Conservation (phyloP, 2,329 filamentous ascomycete genomes). For the Mycosphaerelloides madeirae region DNA sequence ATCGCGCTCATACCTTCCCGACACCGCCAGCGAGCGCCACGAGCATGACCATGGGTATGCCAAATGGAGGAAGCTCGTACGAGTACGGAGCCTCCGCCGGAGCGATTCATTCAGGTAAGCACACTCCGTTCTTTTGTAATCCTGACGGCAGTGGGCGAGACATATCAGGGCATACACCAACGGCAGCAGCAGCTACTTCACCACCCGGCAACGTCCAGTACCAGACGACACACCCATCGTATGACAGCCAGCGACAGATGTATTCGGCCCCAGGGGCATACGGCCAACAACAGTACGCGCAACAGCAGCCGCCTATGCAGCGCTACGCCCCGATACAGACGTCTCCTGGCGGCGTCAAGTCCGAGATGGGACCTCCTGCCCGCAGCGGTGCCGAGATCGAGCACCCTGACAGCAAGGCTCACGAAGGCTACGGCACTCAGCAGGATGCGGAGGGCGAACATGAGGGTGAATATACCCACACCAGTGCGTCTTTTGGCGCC, state of each 20-base stretch:
- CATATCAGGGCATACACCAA: constrained; percentile 71
- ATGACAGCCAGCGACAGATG: constrained; percentile 72
- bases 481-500: constrained; percentile 64
- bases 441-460: constrained; percentile 38
- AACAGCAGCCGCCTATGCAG: constrained; percentile 63
- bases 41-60: constrained; percentile 68
- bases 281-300: constrained; percentile 49
- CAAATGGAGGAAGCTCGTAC: constrained; percentile 67
- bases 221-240: constrained; percentile 59
- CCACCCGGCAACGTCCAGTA: constrained; percentile 81
- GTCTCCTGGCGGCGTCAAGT: constrained; percentile 62
- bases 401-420: constrained; percentile 59
- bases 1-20: constrained; percentile 87
- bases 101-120: constrained; percentile 57
- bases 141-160: not conserved
- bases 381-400: constrained; percentile 57
- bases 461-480: constrained; percentile 78
- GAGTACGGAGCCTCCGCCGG: constrained; percentile 61
- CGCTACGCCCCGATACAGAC: constrained; percentile 56
- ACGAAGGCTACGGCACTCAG: constrained; percentile 55
- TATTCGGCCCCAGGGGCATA: constrained; percentile 65
- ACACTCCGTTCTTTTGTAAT: constrained; percentile 52
- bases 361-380: constrained; percentile 81
- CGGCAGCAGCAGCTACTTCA: constrained; percentile 68
- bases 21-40: constrained; percentile 92